Evolutionary conservation across 2,329 filamentous ascomycete genomes (phyloP), one percentile per base, ranked within the genome.

Genomic region (Emmonsiellopsis sp.): DNA sequence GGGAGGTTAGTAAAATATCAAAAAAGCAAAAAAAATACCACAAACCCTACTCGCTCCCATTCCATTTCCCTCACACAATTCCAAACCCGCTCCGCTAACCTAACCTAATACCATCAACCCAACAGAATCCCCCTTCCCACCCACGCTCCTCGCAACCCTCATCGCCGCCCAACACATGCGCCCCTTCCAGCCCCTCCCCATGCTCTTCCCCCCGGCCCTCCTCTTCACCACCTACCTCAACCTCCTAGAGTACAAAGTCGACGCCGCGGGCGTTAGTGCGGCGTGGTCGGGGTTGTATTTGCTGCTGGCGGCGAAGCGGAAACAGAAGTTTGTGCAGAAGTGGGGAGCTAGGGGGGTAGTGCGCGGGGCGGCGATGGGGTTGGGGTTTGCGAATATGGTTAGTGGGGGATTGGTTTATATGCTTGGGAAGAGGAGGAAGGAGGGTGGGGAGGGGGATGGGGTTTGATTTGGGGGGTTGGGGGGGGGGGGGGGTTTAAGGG

Each of bases 171-270:
- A 86, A 61, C 80, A 86, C 71, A 73, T 79, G 43, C 80, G 81
- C n/a, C 84, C 84, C 7, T 82, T 84, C 67, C 82, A 84, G 64
- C 64, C 75, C 6, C 72, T 87, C 0, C 84, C 84, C 3, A 83
- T 87, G 78, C 68, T 84, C 58, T 86, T 87, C 65, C 79, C 83
- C 4, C 83, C 83, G 2, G 71, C 84, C 53, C 74, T 87, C 2
- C 75, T 86, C 55, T 84, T 86, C 70, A 79, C 79, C 50, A 80
- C 79, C 54, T 87, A 86, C 63, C 71, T 86, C 44, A 86, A 86
- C 64, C 63, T 86, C 32, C 76, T 77, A 57, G 76, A 77, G 55
- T 85, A 79, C 70, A 79, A 81, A 63, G 79, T 78, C 48, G 84
- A 86, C 62, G 76, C 76, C 16, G 83, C 83, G 0, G 83, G 83